Conservation (phyloP, 179 eudicot species). For the Amaranthus tricolor region DNA sequence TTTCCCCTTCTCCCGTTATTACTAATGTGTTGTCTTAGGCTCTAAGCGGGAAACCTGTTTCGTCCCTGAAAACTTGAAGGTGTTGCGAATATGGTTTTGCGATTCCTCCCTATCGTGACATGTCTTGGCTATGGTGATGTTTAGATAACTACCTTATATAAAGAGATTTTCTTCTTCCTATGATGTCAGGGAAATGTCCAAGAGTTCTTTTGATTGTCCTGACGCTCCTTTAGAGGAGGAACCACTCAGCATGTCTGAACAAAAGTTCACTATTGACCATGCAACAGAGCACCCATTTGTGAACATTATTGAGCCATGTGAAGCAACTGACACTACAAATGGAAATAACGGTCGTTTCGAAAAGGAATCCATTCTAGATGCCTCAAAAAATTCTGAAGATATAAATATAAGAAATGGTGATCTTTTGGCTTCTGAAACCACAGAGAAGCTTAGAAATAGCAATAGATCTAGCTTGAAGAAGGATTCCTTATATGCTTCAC, state of each 20-base stretch:
- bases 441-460: background rate
- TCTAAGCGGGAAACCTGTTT: background rate
- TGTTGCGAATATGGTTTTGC: too few relatives aligned
- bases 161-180: slow-evolving; percentile 14
- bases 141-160: background rate
- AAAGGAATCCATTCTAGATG: slow-evolving; percentile 7
- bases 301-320: background rate
- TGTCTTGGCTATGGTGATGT: background rate
- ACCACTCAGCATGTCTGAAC: background rate
- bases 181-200: slow-evolving; percentile 24
- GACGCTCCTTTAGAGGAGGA: slow-evolving; percentile 4
- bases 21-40: background rate
- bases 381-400: background rate
- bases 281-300: background rate
- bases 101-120: background rate
- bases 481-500: slow-evolving; percentile 5
- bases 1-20: too few relatives aligned
- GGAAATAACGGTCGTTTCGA: background rate
- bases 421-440: background rate
- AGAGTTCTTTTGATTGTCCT: background rate
- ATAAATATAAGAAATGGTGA: slow-evolving; percentile 6
- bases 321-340: background rate
- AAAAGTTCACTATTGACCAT: background rate
- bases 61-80: background rate
- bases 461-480: slow-evolving; percentile 1